phyloP scores from a whole-genome alignment of 306 rosid species.

The Cicer bijugum region DNA sequence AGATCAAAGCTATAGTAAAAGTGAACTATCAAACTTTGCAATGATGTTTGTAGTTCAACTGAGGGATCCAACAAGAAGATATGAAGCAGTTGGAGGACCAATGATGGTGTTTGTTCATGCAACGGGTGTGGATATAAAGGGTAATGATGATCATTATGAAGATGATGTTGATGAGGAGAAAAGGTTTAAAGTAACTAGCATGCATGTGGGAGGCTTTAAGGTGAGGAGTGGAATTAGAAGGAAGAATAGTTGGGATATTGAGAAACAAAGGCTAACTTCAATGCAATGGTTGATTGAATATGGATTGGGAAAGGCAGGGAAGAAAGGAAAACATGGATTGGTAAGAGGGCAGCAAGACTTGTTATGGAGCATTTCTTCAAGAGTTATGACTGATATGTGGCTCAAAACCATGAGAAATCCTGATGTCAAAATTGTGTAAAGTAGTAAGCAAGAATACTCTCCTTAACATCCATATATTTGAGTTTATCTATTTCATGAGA shows the following conservation, averaged over 20 bases:
- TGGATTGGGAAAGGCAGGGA: slow-evolving; percentile 74
- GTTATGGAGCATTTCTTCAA: slow-evolving; percentile 88
- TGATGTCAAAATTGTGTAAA: slow-evolving; percentile 59
- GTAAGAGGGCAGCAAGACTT: slow-evolving; percentile 62
- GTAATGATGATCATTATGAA: slow-evolving; percentile 36
- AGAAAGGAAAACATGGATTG: slow-evolving; percentile 59
- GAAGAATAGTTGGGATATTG: slow-evolving; percentile 67
- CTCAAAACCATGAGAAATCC: slow-evolving; percentile 82
- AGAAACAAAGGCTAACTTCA: slow-evolving; percentile 79
- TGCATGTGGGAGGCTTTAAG: slow-evolving; percentile 83
- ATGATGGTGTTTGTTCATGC: slow-evolving; percentile 66
- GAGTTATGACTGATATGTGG: slow-evolving; percentile 90
- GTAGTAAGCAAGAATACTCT: slow-evolving; percentile 30
- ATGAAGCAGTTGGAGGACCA: slow-evolving; percentile 88
- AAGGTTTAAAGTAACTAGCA: slow-evolving; percentile 64
- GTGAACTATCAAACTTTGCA: slow-evolving; percentile 47
- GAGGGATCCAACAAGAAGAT: slow-evolving; percentile 73
- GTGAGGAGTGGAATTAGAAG: slow-evolving; percentile 55
- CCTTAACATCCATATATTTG: not conserved
- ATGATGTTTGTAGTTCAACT: slow-evolving; percentile 67
- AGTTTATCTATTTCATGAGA: too few species aligned
- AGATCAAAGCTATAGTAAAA: slow-evolving; percentile 38
- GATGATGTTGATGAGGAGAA: slow-evolving; percentile 63
- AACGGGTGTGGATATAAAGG: slow-evolving; percentile 41
- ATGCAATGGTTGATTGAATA: slow-evolving; percentile 87